These are phyloP conservation scores for Lachancea waltii DNA, from an alignment of 805 yeast genomes.

Conservation along the genomic window DNA sequence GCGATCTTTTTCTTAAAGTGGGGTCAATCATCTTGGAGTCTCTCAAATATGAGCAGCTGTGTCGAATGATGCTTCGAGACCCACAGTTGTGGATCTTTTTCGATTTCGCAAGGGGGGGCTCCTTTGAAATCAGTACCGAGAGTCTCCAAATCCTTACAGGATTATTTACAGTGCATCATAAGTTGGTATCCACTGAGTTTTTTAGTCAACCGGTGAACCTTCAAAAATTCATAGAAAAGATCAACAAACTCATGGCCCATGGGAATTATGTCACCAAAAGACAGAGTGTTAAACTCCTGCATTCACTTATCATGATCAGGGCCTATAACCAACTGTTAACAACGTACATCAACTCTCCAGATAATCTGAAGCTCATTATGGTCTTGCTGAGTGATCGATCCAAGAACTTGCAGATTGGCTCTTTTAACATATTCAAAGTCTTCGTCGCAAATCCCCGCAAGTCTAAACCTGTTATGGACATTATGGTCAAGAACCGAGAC, in stretches of 20 bases:
- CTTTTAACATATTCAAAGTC: constrained; percentile 88
- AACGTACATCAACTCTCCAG: constrained; percentile 70
- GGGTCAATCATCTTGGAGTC: constrained; percentile 84
- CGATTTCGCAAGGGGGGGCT: constrained; percentile 63
- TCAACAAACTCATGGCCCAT: constrained; percentile 66
- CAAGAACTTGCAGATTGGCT: constrained; percentile 81
- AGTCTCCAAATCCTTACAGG: constrained; percentile 73
- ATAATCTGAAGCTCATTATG: constrained; percentile 83
- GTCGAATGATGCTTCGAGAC: constrained; percentile 51
- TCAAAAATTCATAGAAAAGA: constrained; percentile 49
- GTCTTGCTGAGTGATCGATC: constrained; percentile 79
- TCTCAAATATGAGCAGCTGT: constrained; percentile 66
- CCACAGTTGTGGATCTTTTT: constrained; percentile 76
- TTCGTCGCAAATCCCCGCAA: constrained; percentile 96
- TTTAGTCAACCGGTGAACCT: constrained; percentile 45
- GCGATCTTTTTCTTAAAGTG: constrained; percentile 62
- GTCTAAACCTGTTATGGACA: constrained; percentile 70
- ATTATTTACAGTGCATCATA: constrained; percentile 61
- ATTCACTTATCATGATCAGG: constrained; percentile 63
- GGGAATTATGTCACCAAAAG: constrained; percentile 88
- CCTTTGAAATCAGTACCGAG: constrained; percentile 88
- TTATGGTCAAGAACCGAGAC: constrained; percentile 74
- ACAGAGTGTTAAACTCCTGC: constrained; percentile 73
- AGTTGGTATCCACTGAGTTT: constrained; percentile 59
- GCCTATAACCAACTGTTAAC: constrained; percentile 68